phyloP scores from a whole-genome alignment of 1,284 basidiomycete species.

The Boletus semigastroideus region DNA sequence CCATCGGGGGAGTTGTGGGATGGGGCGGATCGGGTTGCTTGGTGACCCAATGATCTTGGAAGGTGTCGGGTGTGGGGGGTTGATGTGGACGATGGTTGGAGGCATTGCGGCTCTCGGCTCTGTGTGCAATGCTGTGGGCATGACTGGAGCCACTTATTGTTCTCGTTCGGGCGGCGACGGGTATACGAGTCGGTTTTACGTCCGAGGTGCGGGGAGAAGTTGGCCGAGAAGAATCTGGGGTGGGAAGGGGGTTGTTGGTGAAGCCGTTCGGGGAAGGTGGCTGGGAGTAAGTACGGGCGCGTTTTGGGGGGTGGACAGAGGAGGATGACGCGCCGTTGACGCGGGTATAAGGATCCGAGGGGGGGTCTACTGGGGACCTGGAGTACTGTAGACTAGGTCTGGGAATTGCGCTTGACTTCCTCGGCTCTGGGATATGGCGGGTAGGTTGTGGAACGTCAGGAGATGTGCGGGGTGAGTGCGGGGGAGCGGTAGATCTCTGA shows the following conservation, averaged over 20 bases:
- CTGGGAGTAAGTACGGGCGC: constrained; percentile 61
- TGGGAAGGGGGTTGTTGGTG: constrained; percentile 32
- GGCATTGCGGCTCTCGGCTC: constrained; percentile 31
- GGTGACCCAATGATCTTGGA: constrained; percentile 25
- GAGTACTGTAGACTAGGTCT: constrained; percentile 45
- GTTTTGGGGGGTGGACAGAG: constrained; percentile 25
- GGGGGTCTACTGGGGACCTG: constrained; percentile 19
- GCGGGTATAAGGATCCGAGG: constrained; percentile 20
- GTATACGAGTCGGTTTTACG: constrained; percentile 50
- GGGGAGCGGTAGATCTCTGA: constrained; percentile 15
- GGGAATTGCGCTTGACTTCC: constrained; percentile 46
- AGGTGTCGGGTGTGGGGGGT: constrained; percentile 31
- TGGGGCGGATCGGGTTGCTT: constrained; percentile 17
- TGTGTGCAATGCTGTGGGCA: constrained; percentile 29
- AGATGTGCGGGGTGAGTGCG: constrained; percentile 18
- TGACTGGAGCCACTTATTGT: constrained; percentile 46
- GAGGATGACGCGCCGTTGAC: constrained; percentile 23
- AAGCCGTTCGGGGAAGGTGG: constrained; percentile 32
- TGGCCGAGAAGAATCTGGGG: constrained; percentile 37
- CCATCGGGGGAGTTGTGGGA: constrained; percentile 18
- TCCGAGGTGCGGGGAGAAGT: constrained; percentile 40
- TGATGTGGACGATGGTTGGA: constrained; percentile 20
- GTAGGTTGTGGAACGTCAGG: constrained; percentile 22
- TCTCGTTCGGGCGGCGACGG: constrained; percentile 42
- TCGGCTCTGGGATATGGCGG: constrained; percentile 24